Conservation (phyloP, 108 stramenopile species). For the Aureococcus anophagefferens region DNA sequence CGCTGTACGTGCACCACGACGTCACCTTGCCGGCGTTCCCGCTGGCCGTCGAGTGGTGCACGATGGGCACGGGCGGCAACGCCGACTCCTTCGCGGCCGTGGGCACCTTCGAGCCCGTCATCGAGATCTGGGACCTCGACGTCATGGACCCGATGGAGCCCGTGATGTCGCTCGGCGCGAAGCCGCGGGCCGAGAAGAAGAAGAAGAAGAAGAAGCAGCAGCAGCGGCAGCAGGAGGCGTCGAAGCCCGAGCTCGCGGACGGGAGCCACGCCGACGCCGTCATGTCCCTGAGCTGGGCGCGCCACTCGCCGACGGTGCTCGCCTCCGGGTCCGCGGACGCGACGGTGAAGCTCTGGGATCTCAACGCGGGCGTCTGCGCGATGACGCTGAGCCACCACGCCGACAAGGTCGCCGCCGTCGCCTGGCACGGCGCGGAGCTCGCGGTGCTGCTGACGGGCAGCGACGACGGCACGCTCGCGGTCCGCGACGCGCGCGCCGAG, state of each 20-base stretch:
- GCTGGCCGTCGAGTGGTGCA: conserved; percentile 61
- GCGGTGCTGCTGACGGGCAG: conserved; percentile 80
- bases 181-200: conserved; percentile 45
- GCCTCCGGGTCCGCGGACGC: conserved; percentile 92
- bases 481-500: conserved; percentile 63
- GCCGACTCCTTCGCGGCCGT: conserved; percentile 84
- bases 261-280: conserved; percentile 94
- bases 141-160: conserved; percentile 95
- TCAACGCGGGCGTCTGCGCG: conserved; percentile 41
- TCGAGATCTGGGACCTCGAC: conserved; percentile 99
- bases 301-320: conserved; percentile 79
- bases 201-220: too few species aligned
- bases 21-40: conserved; percentile 93
- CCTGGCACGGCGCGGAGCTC: conserved; percentile 84
- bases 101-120: conserved; percentile 89
- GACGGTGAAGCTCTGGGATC: conserved; percentile 71
- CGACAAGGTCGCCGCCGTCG: conserved; percentile 87
- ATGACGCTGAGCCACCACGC: conserved; percentile 82
- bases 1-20: conserved; percentile 96
- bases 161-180: conserved; percentile 74
- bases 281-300: conserved; percentile 92
- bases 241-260: conserved; percentile 36
- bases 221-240: conserved; percentile 38
- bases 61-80: conserved; percentile 52
- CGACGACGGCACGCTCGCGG: conserved; percentile 70